Conservation (phyloP, 2,329 filamentous ascomycete species). For the Aplosporella prunicola region DNA sequence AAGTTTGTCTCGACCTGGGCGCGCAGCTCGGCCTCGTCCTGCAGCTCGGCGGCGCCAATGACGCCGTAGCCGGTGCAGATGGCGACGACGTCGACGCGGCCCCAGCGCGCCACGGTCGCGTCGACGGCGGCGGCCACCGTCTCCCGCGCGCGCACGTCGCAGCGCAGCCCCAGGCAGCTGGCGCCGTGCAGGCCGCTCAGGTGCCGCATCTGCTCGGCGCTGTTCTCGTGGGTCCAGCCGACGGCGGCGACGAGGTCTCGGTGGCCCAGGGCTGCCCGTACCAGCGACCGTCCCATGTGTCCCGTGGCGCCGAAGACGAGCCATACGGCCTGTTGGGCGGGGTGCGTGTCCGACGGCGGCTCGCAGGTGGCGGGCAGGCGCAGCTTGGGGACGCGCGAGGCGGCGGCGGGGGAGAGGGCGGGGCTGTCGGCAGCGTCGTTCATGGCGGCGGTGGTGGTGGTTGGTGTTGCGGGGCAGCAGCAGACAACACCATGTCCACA, state of each 20-base stretch:
- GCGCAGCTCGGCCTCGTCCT: conserved; percentile 87
- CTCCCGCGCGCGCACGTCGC: conserved; percentile 75
- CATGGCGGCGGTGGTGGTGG: conserved; percentile 4
- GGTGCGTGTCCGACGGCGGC: conserved; percentile 62
- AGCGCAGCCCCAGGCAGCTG: conserved; percentile 71
- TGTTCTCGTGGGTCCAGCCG: conserved; percentile 72
- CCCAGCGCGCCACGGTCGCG: conserved; percentile 62
- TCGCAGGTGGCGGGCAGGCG: conserved; percentile 77
- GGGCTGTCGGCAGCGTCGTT: conserved; percentile 10
- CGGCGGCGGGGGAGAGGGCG: conserved; percentile 28
- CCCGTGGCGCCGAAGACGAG: conserved; percentile 96
- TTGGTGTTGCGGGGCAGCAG: not conserved
- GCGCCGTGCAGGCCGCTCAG: conserved; percentile 42
- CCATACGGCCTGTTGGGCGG: conserved; percentile 73
- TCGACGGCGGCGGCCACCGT: conserved; percentile 67
- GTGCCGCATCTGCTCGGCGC: conserved; percentile 58
- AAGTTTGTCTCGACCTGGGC: conserved; percentile 98
- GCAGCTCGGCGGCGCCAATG: conserved; percentile 91
- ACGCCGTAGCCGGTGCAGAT: conserved; percentile 80
- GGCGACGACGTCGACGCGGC: conserved; percentile 28
- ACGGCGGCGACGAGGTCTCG: conserved; percentile 81
- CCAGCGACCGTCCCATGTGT: conserved; percentile 86
- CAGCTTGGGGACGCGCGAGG: conserved; percentile 33
- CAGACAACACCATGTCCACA: conserved; percentile 7
- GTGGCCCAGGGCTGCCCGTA: conserved; percentile 69